Base-by-base conservation (phyloP, 2,329 filamentous ascomycete genomes). In the Nigrospora sphaerica region DNA sequence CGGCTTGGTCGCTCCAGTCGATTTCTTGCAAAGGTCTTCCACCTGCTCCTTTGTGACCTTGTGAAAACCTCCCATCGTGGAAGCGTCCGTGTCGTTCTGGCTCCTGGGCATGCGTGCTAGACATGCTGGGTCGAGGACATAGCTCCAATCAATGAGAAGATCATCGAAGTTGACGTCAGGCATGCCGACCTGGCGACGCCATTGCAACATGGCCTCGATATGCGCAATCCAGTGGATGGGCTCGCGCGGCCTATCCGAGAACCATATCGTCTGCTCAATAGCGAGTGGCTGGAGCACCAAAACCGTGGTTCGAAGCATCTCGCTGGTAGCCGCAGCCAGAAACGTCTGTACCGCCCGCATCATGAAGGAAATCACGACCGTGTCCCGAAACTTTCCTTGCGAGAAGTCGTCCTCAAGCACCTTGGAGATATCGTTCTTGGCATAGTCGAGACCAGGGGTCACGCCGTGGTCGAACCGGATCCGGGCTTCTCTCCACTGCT, bases 231-330 rank as follows among this genome's bases (percentile, higher is more conserved):
- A 7, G 14, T 44, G 28, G 16, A n/a, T 7, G 17, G 23, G 6
- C 18, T 23, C 18, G n/a, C 39, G 14, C 10, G 41, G 23, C 17
- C 47, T 42, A 32, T 49, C 47, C 12, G 47, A 49, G 34, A 49
- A 46, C 47, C 47, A 49, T 11, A 17, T 32, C 35, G 47, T 49
- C 44, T 49, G 47, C 36, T 49, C 47, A 12, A 43, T 32, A 11
- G 46, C 12, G 3, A 49, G 35, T 4, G 47, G 47, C 28, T 42
- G 31, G 31, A 49, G 12, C 4, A 46, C 32, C 18, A 49, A 46
- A 9, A 13, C 13, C 13, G 40, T 18, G 10, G 4, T 32, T 14
- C 28, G 33, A 10, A 49, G 39, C 17, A 32, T 33, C 4, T 40
- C 17, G 34, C 39, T 32, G 4, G 39, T 39, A 11, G 34, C 40